Percentiles rank a stretch among this genome's conserved stretches.
phyloP scores from a whole-genome alignment of 345 rosid species.

The Rhodomyrtus tomentosa region DNA sequence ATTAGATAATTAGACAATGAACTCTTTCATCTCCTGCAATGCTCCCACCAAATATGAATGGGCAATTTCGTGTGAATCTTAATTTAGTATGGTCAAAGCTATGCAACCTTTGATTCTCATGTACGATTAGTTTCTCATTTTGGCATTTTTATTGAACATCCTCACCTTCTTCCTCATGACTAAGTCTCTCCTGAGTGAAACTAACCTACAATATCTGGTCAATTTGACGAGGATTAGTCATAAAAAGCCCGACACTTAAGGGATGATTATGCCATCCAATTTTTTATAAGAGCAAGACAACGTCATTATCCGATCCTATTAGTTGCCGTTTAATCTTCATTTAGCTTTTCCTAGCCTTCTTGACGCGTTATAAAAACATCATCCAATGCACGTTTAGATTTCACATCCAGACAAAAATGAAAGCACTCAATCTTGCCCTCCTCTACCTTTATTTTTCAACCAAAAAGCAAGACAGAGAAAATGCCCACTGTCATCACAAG shows the following conservation, averaged over 20 bases:
- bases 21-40: neutral
- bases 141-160: neutral
- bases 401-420: neutral
- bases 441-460: neutral
- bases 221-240: neutral
- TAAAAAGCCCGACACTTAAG: neutral
- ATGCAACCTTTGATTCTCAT: neutral
- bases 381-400: neutral
- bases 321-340: neutral
- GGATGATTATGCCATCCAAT: no score
- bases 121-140: neutral
- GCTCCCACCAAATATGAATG: neutral
- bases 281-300: no score
- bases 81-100: no score
- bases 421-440: neutral
- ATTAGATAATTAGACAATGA: neutral
- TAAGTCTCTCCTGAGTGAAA: neutral
- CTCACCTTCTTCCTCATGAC: neutral
- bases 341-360: neutral
- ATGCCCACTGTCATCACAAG: constrained; percentile 21
- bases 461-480: neutral
- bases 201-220: neutral
- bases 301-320: neutral
- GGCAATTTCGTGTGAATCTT: neutral
- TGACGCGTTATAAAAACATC: neutral